Evolutionary conservation across 2,329 filamentous ascomycete species (phyloP), one percentile per base, ranked within the genome.

Genomic region (Akanthomyces lecanii): DNA sequence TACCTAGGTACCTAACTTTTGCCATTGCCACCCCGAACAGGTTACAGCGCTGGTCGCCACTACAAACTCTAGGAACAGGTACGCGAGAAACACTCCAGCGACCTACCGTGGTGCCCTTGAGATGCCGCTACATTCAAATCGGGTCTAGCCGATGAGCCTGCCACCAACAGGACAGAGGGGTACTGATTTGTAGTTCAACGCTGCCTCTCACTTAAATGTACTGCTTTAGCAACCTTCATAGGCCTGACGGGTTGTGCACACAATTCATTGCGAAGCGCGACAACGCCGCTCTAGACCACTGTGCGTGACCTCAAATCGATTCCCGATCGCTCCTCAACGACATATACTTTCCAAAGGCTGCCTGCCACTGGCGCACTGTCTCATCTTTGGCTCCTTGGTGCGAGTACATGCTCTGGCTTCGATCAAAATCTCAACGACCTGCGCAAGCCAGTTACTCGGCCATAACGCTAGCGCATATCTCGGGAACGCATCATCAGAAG

Each of bases 111-210:
- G 28, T 30, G 28, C 28, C 44, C 18, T 11, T 18, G 21, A 23
- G 14, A 50, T 51, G 45, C 25, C 61, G 44, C 60, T 57, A 62
- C n/a, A 38, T 36, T 38, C 53, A 14, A 63, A 63, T 57, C 53
- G 48, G 52, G 63, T 50, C 61, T 57, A 45, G 62, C 55, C 40
- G 54, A 53, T 38, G 33, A 52, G 53, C 47, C 45, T 16, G 53
- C 45, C 30, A 45, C 38, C 42, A 57, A 51, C 36, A 38, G 33
- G 36, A 21, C 44, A 12, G 47, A 44, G n/a, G 5, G 10, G 33
- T 14, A 10, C 11, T 33, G 23, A 38, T 52, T 40, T 40, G 23
- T 40, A 48, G 47, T 44, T 60, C 12, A 40, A 48, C 3, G 12
- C 52, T 10, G 11, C 14, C 55, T 23, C 28, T 25, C 55, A 45